Base-by-base conservation (phyloP, 164 flowering plant species). In the Kingdonia uniflora region DNA sequence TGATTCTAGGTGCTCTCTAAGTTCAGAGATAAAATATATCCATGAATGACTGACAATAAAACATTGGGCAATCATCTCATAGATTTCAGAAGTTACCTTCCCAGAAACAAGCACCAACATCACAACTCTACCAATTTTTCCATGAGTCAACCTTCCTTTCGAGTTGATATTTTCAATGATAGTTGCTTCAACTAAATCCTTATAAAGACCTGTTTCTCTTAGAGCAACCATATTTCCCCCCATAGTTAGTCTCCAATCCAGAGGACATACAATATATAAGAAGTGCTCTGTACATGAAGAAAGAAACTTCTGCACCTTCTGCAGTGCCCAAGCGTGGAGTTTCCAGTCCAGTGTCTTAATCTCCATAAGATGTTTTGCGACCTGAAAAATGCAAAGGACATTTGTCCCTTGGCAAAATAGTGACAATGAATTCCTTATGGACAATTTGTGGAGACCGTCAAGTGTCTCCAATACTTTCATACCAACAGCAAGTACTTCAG, bases 121-220 rank as follows among this genome's bases (percentile, higher is more conserved):
- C 22, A 56, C 70, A 21, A 69, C 53, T 49, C 66, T 65, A 45
- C 94, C 94, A 52, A 82, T 68, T 59, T 70, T 64, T 33, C 79
- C 81, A 67, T 79, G 63, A 14, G 82, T 67, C 19, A 74, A 57
- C 42, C 37, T 20, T 17, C 57, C 49, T 40, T 51, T 64, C 15
- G 25, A 47, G 29, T 23, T 29, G 20, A 71, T 35, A 24, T 45
- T 65, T 24, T 61, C 56, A 0, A 24, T 11, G 21, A 76, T 51
- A 19, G 68, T 19, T 57, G 74, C 76, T 52, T 68, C 49, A 15
- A 79, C 68, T n/a, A 78, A 39, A 55, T 66, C 52, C 58, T 15
- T 61, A 20, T 61, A 76, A 46, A 49, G 21, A 17, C 62, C 71
- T 25, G 68, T 69, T 48, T 50, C 62, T 57, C 90, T 74, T 40